Percentiles rank a stretch among this genome's conserved stretches.
Evolutionary conservation across 2,329 filamentous ascomycete genomes (phyloP).

Genomic region (Leptographium procerum): DNA sequence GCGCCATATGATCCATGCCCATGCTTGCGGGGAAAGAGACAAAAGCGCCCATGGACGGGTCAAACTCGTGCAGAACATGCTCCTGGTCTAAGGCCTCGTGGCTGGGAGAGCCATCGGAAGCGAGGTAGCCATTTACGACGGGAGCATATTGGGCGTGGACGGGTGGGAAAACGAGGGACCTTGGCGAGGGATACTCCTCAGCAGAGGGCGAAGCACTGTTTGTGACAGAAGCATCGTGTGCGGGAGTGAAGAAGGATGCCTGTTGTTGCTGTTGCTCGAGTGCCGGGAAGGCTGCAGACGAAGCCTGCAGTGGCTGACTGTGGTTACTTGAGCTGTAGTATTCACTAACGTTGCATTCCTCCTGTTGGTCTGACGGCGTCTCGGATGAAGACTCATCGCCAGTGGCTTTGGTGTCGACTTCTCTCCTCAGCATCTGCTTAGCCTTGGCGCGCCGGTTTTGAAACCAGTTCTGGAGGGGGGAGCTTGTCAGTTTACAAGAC

Average conservation of each 20-base stretch:
- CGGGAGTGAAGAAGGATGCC: not conserved
- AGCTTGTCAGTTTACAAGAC: conserved; percentile 1
- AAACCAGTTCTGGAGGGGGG: conserved; percentile 49
- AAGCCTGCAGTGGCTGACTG: conserved; percentile 23
- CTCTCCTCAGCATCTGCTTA: conserved; percentile 48
- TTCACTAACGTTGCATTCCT: conserved; percentile 18
- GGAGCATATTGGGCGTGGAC: conserved; percentile 8
- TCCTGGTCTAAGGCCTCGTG: conserved; percentile 1
- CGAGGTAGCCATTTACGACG: conserved; percentile 6
- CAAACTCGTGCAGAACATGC: not conserved
- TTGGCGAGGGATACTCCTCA: conserved; percentile 15
- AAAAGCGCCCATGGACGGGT: conserved; percentile 4
- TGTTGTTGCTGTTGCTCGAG: conserved; percentile 7
- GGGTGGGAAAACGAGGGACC: conserved; percentile 10
- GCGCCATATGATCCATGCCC: conserved; percentile 8
- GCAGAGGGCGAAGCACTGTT: conserved; percentile 5
- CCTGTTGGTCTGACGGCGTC: conserved; percentile 19
- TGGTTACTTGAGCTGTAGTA: conserved; percentile 21
- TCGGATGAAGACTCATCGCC: conserved; percentile 26
- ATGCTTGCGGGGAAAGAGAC: conserved; percentile 6
- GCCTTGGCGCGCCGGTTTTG: conserved; percentile 55
- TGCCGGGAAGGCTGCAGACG: conserved; percentile 24
- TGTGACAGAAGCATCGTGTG: not conserved
- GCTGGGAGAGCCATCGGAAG: not conserved
- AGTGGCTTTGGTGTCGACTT: conserved; percentile 33